Evolutionary conservation across 768 basidiomycete species (phyloP).

Genomic region (Tylopilus rubrobrunneus): DNA sequence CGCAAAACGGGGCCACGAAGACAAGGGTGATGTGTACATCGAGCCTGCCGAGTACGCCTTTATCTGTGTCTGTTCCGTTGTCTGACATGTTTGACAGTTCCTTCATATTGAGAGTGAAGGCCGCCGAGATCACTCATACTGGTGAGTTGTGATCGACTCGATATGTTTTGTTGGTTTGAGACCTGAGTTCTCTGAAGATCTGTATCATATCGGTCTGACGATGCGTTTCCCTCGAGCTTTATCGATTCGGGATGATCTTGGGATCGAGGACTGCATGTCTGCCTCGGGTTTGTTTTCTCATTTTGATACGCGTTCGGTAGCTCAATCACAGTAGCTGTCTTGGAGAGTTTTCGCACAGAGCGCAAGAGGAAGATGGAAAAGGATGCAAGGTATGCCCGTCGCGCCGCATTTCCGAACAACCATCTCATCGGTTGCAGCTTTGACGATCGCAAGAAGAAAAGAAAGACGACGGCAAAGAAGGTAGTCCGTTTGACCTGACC

Average conservation of each 20-base stretch:
- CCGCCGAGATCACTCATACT: constrained; percentile 80
- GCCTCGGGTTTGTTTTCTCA: constrained; percentile 48
- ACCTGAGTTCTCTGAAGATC: constrained; percentile 43
- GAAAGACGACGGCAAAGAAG: constrained; percentile 28
- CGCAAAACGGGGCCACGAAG: constrained; percentile 59
- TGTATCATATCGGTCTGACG: constrained; percentile 81
- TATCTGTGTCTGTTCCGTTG: background rate
- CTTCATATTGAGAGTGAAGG: constrained; percentile 91
- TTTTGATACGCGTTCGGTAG: background rate
- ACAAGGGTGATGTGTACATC: constrained; percentile 89
- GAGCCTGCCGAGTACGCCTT: constrained; percentile 76
- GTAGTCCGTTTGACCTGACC: background rate
- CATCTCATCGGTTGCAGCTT: constrained; percentile 18
- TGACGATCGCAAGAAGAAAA: constrained; percentile 32
- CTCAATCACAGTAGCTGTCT: constrained; percentile 40
- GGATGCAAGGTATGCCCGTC: constrained; percentile 42
- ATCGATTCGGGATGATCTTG: constrained; percentile 74
- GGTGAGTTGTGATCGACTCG: constrained; percentile 40
- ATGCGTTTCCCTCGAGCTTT: constrained; percentile 93
- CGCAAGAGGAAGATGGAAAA: constrained; percentile 75
- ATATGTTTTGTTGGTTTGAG: too few relatives aligned
- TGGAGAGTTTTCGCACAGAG: constrained; percentile 58
- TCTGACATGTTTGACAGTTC: constrained; percentile 50
- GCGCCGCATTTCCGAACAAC: background rate
- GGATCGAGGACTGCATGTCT: constrained; percentile 66